phyloP scores from a whole-genome alignment of 768 basidiomycete genomes.

The Mrakia hoshinonis region DNA sequence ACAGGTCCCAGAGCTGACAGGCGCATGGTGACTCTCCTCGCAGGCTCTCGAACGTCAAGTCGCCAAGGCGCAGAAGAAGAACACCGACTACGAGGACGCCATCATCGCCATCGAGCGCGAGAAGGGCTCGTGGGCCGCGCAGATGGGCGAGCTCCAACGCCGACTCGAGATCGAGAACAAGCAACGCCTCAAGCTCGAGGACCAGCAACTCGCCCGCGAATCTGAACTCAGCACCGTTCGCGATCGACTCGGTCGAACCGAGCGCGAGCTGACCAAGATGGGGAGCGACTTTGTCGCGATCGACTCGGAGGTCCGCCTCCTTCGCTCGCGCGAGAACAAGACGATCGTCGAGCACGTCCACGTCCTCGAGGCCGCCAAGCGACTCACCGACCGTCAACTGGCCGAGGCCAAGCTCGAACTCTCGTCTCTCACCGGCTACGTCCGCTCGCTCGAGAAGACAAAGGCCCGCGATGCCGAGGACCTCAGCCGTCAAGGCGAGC shows the following conservation, averaged over 20 bases:
- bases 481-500: constrained; percentile 61
- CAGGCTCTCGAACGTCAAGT: constrained; percentile 73
- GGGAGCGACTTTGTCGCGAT: constrained; percentile 68
- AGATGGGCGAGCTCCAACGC: constrained; percentile 57
- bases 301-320: constrained; percentile 77
- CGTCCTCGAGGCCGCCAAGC: constrained; percentile 90
- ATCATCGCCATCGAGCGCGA: constrained; percentile 76
- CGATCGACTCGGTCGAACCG: constrained; percentile 61
- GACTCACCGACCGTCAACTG: constrained; percentile 83
- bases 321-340: constrained; percentile 75
- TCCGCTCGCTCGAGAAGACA: constrained; percentile 71
- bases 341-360: constrained; percentile 98
- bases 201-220: constrained; percentile 47
- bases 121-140: constrained; percentile 61
- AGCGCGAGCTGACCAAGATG: constrained; percentile 70
- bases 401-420: constrained; percentile 70
- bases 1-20: constrained; percentile 2
- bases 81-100: constrained; percentile 78
- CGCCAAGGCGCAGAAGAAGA: constrained; percentile 60
- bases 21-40: neutral
- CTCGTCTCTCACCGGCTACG: constrained; percentile 61
- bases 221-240: constrained; percentile 60
- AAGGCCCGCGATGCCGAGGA: constrained; percentile 71
- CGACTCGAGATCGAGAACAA: constrained; percentile 59
- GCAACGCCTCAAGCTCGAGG: constrained; percentile 68